phyloP scores from a whole-genome alignment of 768 basidiomycete genomes.

The Amanita rubescens region DNA sequence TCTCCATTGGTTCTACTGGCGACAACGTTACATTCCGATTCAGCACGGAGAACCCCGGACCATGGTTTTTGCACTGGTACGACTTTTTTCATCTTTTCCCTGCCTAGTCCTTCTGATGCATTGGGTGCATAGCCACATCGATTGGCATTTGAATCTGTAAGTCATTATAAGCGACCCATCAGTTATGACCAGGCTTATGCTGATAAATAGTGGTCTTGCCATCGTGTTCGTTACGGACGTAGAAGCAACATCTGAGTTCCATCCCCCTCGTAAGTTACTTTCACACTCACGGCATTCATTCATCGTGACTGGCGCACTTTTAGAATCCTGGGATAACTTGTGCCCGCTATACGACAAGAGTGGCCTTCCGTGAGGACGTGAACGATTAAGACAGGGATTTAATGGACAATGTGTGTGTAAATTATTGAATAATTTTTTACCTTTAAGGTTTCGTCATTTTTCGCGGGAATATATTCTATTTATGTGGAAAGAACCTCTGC shows the following conservation, averaged over 20 bases:
- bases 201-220: constrained; percentile 24
- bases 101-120: not conserved
- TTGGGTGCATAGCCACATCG: constrained; percentile 35
- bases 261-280: constrained; percentile 13
- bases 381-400: too few species aligned
- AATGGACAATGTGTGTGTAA: too few species aligned
- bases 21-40: constrained; percentile 42
- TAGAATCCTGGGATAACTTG: constrained; percentile 27
- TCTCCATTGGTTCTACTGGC: constrained; percentile 19
- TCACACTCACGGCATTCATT: not conserved
- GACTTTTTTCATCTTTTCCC: constrained; percentile 6
- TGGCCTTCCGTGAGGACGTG: not conserved
- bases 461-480: too few species aligned
- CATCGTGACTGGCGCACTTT: not conserved
- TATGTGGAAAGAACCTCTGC: too few species aligned
- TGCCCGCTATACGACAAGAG: constrained; percentile 26
- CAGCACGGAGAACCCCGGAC: constrained; percentile 43
- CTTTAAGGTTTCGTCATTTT: too few species aligned
- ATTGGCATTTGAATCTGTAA: constrained; percentile 41
- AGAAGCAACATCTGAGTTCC: not conserved
- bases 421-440: too few species aligned
- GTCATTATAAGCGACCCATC: constrained; percentile 10
- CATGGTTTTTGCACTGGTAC: constrained; percentile 44
- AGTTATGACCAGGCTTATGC: not conserved
- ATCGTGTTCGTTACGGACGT: constrained; percentile 33